Percentiles rank a stretch among this genome's conserved stretches.
phyloP scores from a whole-genome alignment of 2,329 filamentous ascomycete genomes.

The Colletotrichum falcatum region DNA sequence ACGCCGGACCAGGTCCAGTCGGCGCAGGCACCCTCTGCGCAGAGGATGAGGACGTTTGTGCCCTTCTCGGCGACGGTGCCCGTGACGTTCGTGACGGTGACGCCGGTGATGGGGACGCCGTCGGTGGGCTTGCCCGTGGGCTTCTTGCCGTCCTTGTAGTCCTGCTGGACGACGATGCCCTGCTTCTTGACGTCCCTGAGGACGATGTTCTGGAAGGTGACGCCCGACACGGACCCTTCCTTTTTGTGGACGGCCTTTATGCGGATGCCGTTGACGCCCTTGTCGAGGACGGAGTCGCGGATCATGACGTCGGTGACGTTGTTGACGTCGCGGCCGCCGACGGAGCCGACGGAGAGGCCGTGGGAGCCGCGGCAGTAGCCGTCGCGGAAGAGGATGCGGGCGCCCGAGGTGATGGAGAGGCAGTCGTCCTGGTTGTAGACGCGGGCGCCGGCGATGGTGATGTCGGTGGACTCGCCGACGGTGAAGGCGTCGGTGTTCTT shows the following conservation, averaged over 20 bases:
- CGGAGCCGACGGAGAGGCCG: constrained; percentile 57
- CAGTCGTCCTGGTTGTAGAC: constrained; percentile 74
- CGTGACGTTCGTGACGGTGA: constrained; percentile 58
- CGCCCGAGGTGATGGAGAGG: constrained; percentile 67
- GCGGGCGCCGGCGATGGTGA: constrained; percentile 64
- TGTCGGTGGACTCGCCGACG: constrained; percentile 60
- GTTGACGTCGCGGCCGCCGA: constrained; percentile 64
- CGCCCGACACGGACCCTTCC: constrained; percentile 57
- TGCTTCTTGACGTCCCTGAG: constrained; percentile 57
- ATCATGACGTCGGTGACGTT: constrained; percentile 65
- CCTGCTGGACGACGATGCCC: constrained; percentile 55
- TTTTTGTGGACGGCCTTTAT: constrained; percentile 60
- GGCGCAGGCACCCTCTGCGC: constrained; percentile 62
- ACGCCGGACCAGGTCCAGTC: constrained; percentile 66
- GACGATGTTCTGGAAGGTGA: constrained; percentile 59
- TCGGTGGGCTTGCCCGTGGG: constrained; percentile 57
- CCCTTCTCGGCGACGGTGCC: constrained; percentile 56
- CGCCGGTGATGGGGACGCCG: constrained; percentile 65
- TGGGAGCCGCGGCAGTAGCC: constrained; percentile 59
- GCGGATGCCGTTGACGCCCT: constrained; percentile 43
- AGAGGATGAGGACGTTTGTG: constrained; percentile 64
- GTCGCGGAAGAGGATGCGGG: constrained; percentile 58
- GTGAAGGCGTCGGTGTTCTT: constrained; percentile 72
- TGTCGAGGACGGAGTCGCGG: constrained; percentile 59
- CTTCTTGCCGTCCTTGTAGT: constrained; percentile 59